Conservation (phyloP, 228 moss, liverwort and hornwort genomes). For the Sphagnum magellanicum region DNA sequence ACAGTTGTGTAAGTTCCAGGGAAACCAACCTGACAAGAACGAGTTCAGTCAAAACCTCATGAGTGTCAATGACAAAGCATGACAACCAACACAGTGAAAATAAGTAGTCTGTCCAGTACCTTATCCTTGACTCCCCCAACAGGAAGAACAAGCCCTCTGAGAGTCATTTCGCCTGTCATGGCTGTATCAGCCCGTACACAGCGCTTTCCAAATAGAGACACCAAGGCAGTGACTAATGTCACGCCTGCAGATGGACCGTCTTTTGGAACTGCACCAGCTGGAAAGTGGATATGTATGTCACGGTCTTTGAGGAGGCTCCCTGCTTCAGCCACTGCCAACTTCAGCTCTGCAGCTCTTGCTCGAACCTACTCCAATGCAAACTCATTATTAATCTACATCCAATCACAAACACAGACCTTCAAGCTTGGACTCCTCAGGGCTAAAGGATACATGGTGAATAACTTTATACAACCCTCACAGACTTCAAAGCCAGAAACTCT, state of each 20-base stretch:
- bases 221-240: conserved; percentile 52
- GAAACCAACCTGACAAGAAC: too few relatives aligned
- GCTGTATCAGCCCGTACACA: conserved; percentile 57
- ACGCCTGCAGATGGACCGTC: conserved; percentile 60
- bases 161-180: conserved; percentile 63
- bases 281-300: conserved; percentile 59
- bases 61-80: too few relatives aligned
- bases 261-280: conserved; percentile 58
- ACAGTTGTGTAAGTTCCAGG: too few relatives aligned
- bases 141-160: conserved; percentile 43
- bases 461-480: too few relatives aligned
- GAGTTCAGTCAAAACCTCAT: too few relatives aligned
- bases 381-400: too few relatives aligned
- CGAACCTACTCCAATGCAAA: conserved; percentile 24
- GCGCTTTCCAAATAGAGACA: conserved; percentile 53
- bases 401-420: too few relatives aligned
- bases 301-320: conserved; percentile 57
- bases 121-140: conserved; percentile 59
- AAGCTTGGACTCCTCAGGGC: too few relatives aligned
- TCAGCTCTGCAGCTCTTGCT: conserved; percentile 54
- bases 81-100: too few relatives aligned
- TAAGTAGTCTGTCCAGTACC: conserved; percentile 2
- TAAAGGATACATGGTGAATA: too few relatives aligned
- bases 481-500: too few relatives aligned
- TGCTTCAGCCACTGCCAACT: conserved; percentile 49